Evolutionary conservation across 208 protist species (phyloP).

Genomic region (Leishmania gerbilli): DNA sequence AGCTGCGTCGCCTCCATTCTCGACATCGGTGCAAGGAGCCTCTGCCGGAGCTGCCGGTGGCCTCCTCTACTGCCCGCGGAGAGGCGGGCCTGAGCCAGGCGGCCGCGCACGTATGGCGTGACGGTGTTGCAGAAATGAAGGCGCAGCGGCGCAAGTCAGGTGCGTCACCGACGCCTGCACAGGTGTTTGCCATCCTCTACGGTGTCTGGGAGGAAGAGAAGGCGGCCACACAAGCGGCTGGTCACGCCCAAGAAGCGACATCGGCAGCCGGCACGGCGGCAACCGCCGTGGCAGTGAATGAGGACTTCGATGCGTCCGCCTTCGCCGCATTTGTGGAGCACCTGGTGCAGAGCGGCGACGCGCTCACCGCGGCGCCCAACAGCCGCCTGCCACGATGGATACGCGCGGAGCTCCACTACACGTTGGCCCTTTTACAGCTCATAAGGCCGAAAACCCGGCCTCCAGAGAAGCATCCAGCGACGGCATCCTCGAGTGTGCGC

Average conservation of each 20-base stretch:
- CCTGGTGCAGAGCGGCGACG: slow-evolving; percentile 20
- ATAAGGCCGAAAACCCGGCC: not conserved
- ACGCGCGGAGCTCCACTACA: slow-evolving; percentile 35
- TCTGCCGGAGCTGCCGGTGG: not conserved
- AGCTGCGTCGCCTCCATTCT: slow-evolving; percentile 25
- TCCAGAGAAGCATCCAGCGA: not conserved
- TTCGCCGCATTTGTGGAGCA: slow-evolving; percentile 24
- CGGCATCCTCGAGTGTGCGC: slow-evolving; percentile 1
- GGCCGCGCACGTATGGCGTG: slow-evolving; percentile 7
- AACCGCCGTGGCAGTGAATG: not conserved
- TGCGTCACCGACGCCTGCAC: slow-evolving; percentile 29
- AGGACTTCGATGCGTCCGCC: slow-evolving; percentile 2
- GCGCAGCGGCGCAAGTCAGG: slow-evolving; percentile 26
- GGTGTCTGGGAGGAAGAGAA: slow-evolving; percentile 15
- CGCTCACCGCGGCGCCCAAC: slow-evolving; percentile 1
- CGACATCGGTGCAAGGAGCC: slow-evolving; percentile 14
- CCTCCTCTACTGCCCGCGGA: not conserved
- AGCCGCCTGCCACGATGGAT: slow-evolving; percentile 14
- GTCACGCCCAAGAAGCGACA: not conserved
- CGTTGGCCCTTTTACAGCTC: slow-evolving; percentile 22
- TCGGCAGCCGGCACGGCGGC: not conserved
- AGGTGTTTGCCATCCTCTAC: slow-evolving; percentile 38
- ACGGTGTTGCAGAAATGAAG: slow-evolving; percentile 25
- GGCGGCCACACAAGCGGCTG: not conserved
- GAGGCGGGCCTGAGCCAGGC: not conserved